Evolutionary conservation across 805 yeast genomes (phyloP), one percentile per base, ranked within the genome.

Genomic region (Candida khao-thaluensis): DNA sequence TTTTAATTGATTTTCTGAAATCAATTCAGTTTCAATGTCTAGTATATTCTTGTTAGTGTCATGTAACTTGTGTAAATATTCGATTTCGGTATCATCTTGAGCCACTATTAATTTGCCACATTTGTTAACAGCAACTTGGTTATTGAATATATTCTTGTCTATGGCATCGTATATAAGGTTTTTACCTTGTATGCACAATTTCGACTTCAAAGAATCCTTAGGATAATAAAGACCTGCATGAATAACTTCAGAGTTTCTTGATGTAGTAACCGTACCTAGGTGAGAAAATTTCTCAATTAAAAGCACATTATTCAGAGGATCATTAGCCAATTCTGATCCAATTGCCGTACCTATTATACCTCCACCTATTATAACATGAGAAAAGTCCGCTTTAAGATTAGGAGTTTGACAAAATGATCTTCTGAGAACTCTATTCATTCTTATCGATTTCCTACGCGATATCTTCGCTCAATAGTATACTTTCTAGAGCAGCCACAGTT

Each of bases 31-130:
- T 1, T 85, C 82, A 8, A 68, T 79, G 1, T 75, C 79, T 8
- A 84, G 56, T 4, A 20, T 11, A 15, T 27, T 21, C 3, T 60
- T 54, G 4, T 87, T 74, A 36, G 73, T 75, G 7, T 59, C 59
- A 48, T 74, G 71, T 44, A 89, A 52, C 17, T 62, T 57, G 28
- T 77, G 74, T 29, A 89, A 64, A 51, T 76, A 79, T 18, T 79
- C 79, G 27, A 65, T 69, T 52, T 89, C 90, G 1, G 45, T 45
- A 16, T 79, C 87, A 35, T 70, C 70, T 55, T 88, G 95, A 0
- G 96, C 96, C 11, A 89, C 89, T 3, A 89, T 62, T 89, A 95
- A 85, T 56, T 89, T 82, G 14, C 93, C 96, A 62, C 95, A 84
- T 31, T 71, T 64, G 23, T 60, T 50, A 52, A 80, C 59, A n/a